A percentile compares a stretch with the other conserved stretches of the same genome.
These are phyloP conservation scores for Verticillium tricorpus DNA, from an alignment of 2,329 filamentous ascomycete species.

Conservation along the genomic window DNA sequence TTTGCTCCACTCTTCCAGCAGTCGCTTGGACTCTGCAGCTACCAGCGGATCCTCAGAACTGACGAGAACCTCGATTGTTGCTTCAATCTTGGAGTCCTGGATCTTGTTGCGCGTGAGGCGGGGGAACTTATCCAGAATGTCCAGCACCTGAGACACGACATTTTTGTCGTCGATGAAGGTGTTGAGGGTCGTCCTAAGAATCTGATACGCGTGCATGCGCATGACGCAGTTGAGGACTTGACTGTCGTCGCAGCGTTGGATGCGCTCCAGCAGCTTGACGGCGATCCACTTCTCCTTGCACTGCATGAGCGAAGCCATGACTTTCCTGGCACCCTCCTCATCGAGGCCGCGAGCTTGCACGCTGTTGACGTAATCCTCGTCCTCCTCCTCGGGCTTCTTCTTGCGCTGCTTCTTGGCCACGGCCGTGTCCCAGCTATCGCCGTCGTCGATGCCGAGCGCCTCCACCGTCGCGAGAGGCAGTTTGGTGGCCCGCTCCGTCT, in stretches of 20 bases:
- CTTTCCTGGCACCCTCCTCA: conserved; percentile 81
- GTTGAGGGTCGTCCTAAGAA: conserved; percentile 80
- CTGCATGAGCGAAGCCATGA: conserved; percentile 95
- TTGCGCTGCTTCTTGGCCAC: conserved; percentile 87
- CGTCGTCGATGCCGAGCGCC: conserved; percentile 90
- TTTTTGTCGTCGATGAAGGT: conserved; percentile 88
- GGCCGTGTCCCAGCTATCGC: conserved; percentile 85
- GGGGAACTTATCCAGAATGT: conserved; percentile 84
- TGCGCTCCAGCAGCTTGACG: conserved; percentile 85
- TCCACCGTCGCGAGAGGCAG: conserved; percentile 85
- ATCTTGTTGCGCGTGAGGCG: conserved; percentile 96
- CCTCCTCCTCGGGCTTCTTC: conserved; percentile 87
- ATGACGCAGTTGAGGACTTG: conserved; percentile 83
- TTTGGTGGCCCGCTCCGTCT: conserved; percentile 93
- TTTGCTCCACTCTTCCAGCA: conserved; percentile 84
- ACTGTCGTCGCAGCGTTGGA: conserved; percentile 83
- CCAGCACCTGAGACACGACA: conserved; percentile 81
- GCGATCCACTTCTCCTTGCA: conserved; percentile 99
- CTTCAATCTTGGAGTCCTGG: conserved; percentile 89
- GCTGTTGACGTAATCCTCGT: conserved; percentile 93
- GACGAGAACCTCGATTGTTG: conserved; percentile 66
- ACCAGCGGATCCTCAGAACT: conserved; percentile 71
- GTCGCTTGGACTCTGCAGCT: conserved; percentile 60
- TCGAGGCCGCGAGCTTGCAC: conserved; percentile 74
- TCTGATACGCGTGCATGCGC: conserved; percentile 95